Evolutionary conservation across 176 grass and related monocot species (phyloP).

Genomic region (Dactylis glomerata): DNA sequence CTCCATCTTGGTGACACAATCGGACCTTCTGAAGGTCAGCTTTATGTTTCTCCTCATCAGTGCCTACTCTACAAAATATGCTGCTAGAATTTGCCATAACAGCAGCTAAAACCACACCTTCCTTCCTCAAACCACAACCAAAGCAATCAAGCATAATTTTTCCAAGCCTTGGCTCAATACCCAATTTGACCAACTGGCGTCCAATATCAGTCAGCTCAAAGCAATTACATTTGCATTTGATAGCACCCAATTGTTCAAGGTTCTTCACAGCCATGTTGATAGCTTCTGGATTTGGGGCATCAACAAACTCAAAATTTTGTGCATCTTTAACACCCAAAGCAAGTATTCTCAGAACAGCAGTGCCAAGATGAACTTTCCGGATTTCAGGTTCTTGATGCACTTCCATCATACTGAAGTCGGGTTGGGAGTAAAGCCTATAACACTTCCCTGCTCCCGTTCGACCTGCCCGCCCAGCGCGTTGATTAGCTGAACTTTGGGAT

Average conservation of each 20-base stretch:
- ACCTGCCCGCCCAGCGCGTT: slow-evolving; percentile 78
- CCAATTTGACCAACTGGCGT: slow-evolving; percentile 67
- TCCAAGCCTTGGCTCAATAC: slow-evolving; percentile 77
- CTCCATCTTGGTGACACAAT: slow-evolving; percentile 83
- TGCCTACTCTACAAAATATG: slow-evolving; percentile 95
- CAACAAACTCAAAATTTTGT: slow-evolving; percentile 80
- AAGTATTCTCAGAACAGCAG: slow-evolving; percentile 80
- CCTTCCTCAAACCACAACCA: slow-evolving; percentile 58
- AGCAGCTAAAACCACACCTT: slow-evolving; percentile 78
- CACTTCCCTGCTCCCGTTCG: slow-evolving; percentile 76
- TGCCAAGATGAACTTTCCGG: slow-evolving; percentile 85
- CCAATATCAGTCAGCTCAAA: slow-evolving; percentile 73
- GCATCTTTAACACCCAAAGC: slow-evolving; percentile 63
- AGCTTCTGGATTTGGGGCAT: slow-evolving; percentile 73
- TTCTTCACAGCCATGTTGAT: slow-evolving; percentile 67
- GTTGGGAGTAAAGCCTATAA: slow-evolving; percentile 86
- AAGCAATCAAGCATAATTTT: slow-evolving; percentile 94
- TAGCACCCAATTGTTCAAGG: slow-evolving; percentile 75
- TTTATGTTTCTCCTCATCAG: slow-evolving; percentile 73
- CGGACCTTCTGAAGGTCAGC: slow-evolving; percentile 77
- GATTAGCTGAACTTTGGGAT: slow-evolving; percentile 85
- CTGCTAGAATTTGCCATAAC: slow-evolving; percentile 93
- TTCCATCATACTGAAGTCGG: slow-evolving; percentile 74
- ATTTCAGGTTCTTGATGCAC: slow-evolving; percentile 95
- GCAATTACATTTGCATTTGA: slow-evolving; percentile 39